Evolutionary conservation across 129 eudicot species (phyloP), one percentile per base, ranked within the genome.

Genomic region (Scalesia atractyloides): DNA sequence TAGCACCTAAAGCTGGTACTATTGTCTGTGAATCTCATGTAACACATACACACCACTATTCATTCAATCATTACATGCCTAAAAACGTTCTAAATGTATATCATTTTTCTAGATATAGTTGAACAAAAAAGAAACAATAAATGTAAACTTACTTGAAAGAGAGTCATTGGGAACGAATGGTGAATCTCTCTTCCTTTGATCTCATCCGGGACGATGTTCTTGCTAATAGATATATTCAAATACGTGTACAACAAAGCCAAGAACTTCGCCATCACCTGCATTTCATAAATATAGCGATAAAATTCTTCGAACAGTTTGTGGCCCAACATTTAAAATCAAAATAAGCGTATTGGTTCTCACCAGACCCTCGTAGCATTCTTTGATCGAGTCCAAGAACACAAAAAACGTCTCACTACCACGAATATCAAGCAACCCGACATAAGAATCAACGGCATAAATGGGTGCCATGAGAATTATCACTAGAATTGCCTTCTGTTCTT

Each of bases 251-350:
- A 57, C 84, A 94, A 83, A 64, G 87, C 85, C 82, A 94, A 75
- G 79, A 94, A 94, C 84, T 94, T 94, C 5, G 97, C 97, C 94
- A 94, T 94, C 73, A 94, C 99, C 99, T 94, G 82, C 80, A 82
- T 73, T 53, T 57, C 41, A 75, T 37, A 49, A 63, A 75, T 63
- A 33, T 15, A 37, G 11, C 46, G 20, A 47, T 41, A 58, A 75
- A 37, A 19, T 20, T 10, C 20, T 72, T 9, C 1, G 64, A 65
- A 70, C 0, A 69, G 4, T 4, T 19, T 18, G 33, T 12, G 0
- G 7, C 70, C 8, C 4, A n/a, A 20, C 18, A 10, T 20, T 53
- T 19, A 14, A 34, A 43, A 76, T 46, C 52, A 51, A 6, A 71
- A 72, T 17, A 75, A 80, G 34, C 5, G 6, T 14, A 49, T 19